Conservation (phyloP, 176 grass and related monocot species). For the Cocos nucifera region DNA sequence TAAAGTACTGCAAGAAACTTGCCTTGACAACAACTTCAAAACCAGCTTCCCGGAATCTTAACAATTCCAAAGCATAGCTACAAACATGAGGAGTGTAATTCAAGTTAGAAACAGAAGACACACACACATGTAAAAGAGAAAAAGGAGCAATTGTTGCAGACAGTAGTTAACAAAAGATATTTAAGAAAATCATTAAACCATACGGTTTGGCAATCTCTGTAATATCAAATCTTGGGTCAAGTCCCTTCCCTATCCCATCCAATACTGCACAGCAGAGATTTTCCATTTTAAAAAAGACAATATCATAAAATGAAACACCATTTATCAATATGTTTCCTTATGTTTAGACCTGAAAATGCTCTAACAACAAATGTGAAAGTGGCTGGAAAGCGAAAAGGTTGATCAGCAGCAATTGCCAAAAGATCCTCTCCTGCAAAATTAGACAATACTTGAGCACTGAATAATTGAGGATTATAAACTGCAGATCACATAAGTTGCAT, state of each 20-base stretch:
- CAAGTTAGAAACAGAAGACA: conserved; percentile 21
- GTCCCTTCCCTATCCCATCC: conserved; percentile 99
- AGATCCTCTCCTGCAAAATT: conserved; percentile 86
- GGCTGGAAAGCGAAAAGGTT: conserved; percentile 96
- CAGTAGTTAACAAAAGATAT: neutral
- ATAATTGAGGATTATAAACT: no score
- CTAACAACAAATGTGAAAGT: conserved; percentile 98
- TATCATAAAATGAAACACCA: neutral
- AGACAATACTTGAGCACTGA: neutral
- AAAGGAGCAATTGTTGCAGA: neutral
- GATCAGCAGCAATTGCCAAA: conserved; percentile 92
- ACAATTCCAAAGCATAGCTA: conserved; percentile 88
- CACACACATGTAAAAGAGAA: neutral
- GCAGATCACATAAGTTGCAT: no score
- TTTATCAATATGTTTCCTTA: neutral
- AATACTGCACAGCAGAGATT: conserved; percentile 53
- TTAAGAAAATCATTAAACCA: conserved; percentile 13
- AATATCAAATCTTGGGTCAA: conserved; percentile 98
- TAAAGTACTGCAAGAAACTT: conserved; percentile 23
- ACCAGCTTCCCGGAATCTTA: conserved; percentile 94
- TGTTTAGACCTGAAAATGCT: conserved; percentile 87
- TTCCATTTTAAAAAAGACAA: neutral
- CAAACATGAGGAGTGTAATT: conserved; percentile 24
- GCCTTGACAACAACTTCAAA: conserved; percentile 89
- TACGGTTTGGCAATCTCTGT: conserved; percentile 99